Evolutionary conservation across 2,329 filamentous ascomycete species (phyloP).

Genomic region (Pseudofabraea citricarpa): DNA sequence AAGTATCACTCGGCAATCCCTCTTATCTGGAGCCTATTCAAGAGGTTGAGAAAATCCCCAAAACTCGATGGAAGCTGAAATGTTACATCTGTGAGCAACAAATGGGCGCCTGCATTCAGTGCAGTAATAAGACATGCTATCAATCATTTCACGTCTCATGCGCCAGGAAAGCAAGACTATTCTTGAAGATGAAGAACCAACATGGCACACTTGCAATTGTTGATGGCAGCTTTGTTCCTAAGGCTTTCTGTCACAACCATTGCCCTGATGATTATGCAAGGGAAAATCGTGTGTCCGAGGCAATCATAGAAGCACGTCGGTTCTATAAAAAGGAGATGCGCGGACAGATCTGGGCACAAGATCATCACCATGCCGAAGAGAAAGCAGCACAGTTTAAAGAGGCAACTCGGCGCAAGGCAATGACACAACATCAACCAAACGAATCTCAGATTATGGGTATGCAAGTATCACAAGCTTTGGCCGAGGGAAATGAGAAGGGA

Average conservation of each 20-base stretch:
- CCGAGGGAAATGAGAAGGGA: conserved; percentile 71
- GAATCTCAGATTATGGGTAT: conserved; percentile 80
- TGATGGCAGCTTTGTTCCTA: conserved; percentile 75
- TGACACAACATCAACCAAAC: conserved; percentile 68
- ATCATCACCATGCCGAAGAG: conserved; percentile 51
- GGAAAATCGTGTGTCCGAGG: conserved; percentile 77
- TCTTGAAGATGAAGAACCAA: conserved; percentile 93
- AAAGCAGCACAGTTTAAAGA: not conserved
- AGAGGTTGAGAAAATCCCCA: conserved; percentile 96
- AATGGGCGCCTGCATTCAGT: conserved; percentile 98
- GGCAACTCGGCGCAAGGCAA: not conserved
- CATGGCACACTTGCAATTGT: conserved; percentile 74
- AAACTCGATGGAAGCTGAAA: conserved; percentile 84
- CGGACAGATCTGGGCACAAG: conserved; percentile 83
- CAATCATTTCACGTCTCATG: conserved; percentile 97
- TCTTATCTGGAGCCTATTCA: conserved; percentile 98
- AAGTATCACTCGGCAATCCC: conserved; percentile 90
- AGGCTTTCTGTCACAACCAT: conserved; percentile 95
- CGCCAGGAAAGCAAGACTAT: conserved; percentile 80
- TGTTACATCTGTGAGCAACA: conserved; percentile 97
- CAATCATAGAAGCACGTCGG: conserved; percentile 76
- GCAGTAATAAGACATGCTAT: conserved; percentile 95
- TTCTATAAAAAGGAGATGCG: conserved; percentile 90
- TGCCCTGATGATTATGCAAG: conserved; percentile 83
- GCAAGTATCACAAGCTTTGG: conserved; percentile 70